Base-by-base conservation (phyloP, 441 rosid genomes). In the Erodium moschatum region DNA sequence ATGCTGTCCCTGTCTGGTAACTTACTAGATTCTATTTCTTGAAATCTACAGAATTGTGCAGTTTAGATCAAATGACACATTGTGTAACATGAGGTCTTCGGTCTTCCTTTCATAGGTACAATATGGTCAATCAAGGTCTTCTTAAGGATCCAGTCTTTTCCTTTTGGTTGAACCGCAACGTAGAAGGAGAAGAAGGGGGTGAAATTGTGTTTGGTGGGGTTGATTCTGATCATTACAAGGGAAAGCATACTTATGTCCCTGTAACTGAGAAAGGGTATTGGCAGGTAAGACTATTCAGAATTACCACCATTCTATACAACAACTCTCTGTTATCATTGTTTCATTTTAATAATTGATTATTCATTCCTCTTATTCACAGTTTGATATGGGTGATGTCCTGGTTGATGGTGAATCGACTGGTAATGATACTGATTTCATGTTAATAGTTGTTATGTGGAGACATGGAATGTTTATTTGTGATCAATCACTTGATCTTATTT, bases 1-100 rank as follows among this genome's bases (percentile, higher is more conserved):
- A 87, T 77, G 86, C 76, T 60, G 83, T 83, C 40, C 97, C 96
- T 8, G 80, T 85, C 24, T 91, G 94, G 94, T 88, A 84, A 54
- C 4, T 54, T 18, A 56, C 21, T 21, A 9, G 24, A 56, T 56
- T 56, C 62, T 21, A 1, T 2, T 66, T 42, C 64, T 62, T 16
- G 24, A 56, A 56, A 56, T 56, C 24, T 56, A 19, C 12, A 56
- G 20, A 18, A 56, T 20, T 56, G 12, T 19, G 20, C 62, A 56
- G 11, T 56, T 9, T 7, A 16, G 27, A 18, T 56, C 18, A 15
- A 56, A 56, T 19, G 62, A 15, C 62, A 15, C 62, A 16, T 56
- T 16, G 20, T 31, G 46, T 15, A 19, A 18, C 13, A 16, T 20
- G 12, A 11, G 15, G 29, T 7, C 48, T 42, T 9, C 3, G 65